Percentiles rank a stretch among this genome's conserved stretches.
Evolutionary conservation across 73 alveolate species (phyloP).

Genomic region (Effrenium voratum): DNA sequence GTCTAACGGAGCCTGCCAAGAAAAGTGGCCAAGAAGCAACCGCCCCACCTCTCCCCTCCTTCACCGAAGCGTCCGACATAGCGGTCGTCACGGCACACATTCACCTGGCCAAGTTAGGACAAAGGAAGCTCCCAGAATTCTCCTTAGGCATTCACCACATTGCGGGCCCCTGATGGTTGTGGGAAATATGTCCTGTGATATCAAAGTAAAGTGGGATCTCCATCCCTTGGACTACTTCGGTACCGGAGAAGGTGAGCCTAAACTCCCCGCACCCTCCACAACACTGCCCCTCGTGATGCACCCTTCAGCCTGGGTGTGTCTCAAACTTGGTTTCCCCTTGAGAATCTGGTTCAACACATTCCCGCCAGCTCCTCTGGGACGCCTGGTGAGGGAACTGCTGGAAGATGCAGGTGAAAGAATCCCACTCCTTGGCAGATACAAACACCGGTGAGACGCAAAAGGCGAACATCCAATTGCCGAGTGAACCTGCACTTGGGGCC

Average conservation of each 20-base stretch:
- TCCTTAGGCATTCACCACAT: too few species aligned
- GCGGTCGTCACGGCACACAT: constrained; percentile 69
- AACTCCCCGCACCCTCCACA: too few species aligned
- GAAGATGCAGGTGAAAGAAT: constrained; percentile 68
- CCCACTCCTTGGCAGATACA: constrained; percentile 53
- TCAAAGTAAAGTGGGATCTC: too few species aligned
- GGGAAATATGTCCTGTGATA: too few species aligned
- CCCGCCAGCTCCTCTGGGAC: background rate
- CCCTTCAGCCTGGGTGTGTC: too few species aligned
- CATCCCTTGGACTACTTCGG: too few species aligned
- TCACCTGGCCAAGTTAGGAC: constrained; percentile 4
- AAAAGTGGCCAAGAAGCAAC: background rate
- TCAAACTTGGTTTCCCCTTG: too few species aligned
- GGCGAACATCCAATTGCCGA: background rate
- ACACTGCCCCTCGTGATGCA: too few species aligned
- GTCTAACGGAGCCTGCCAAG: background rate
- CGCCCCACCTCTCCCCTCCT: background rate
- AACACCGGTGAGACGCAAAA: background rate
- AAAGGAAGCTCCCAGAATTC: too few species aligned
- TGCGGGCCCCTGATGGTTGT: too few species aligned
- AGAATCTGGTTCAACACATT: too few species aligned
- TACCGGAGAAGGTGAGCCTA: too few species aligned
- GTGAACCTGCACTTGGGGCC: background rate
- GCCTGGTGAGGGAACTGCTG: constrained; percentile 85
- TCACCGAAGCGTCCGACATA: constrained; percentile 54